These are phyloP conservation scores for Suhomyces pyralidae DNA, from an alignment of 805 yeast genomes.

Conservation along the genomic window DNA sequence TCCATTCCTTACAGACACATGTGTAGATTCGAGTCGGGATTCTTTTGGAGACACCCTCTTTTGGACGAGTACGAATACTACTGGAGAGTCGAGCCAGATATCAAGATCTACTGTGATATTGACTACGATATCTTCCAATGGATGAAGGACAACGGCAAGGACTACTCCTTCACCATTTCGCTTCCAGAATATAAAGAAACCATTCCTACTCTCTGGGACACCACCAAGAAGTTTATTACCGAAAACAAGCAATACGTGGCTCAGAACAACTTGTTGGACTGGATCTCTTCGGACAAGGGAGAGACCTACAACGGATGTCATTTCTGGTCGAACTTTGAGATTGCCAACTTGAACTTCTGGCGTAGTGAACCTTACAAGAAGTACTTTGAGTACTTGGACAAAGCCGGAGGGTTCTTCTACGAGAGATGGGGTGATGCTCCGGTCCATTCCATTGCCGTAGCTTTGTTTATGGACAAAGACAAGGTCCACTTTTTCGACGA, in stretches of 20 bases:
- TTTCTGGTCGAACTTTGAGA: constrained; percentile 89
- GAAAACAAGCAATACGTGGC: constrained; percentile 60
- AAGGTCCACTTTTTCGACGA: constrained; percentile 78
- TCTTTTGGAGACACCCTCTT: constrained; percentile 76
- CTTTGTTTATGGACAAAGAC: constrained; percentile 68
- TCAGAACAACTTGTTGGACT: constrained; percentile 64
- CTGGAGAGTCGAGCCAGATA: constrained; percentile 94
- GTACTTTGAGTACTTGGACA: constrained; percentile 72
- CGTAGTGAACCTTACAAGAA: constrained; percentile 64
- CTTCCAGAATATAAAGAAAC: constrained; percentile 81
- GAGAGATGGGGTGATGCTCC: constrained; percentile 97
- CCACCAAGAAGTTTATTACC: constrained; percentile 63
- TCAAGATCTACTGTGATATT: constrained; percentile 77
- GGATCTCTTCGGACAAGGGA: constrained; percentile 68
- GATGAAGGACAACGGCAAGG: constrained; percentile 71
- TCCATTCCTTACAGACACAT: constrained; percentile 80
- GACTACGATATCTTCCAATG: constrained; percentile 83
- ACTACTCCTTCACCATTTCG: constrained; percentile 84
- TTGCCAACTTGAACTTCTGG: constrained; percentile 74
- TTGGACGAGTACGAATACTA: constrained; percentile 80
- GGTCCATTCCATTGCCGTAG: constrained; percentile 82
- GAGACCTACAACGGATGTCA: constrained; percentile 75
- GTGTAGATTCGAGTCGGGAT: constrained; percentile 91
- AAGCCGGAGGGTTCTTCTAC: constrained; percentile 88
- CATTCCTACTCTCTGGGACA: constrained; percentile 80